Evolutionary conservation across 1,284 basidiomycete species (phyloP).

Genomic region (Marasmius fiardii): DNA sequence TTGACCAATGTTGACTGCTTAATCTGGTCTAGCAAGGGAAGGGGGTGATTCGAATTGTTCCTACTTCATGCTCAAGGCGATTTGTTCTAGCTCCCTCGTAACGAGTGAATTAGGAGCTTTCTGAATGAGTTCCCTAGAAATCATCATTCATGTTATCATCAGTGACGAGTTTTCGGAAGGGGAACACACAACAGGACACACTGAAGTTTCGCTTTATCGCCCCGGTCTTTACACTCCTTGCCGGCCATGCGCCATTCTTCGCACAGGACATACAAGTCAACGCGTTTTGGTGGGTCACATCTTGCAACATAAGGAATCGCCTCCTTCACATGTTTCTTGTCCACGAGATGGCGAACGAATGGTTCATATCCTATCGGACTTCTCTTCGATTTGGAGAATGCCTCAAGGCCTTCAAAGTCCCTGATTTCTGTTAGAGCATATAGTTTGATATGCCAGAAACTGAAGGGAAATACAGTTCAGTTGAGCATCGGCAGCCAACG

Average conservation of each 20-base stretch:
- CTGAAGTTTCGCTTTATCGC: slow-evolving; percentile 81
- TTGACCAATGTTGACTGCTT: no score
- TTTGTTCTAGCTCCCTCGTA: slow-evolving; percentile 72
- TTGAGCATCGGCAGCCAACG: background rate
- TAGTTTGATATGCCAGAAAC: slow-evolving; percentile 92
- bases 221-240: slow-evolving; percentile 82
- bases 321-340: slow-evolving; percentile 69
- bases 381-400: slow-evolving; percentile 80
- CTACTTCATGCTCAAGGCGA: slow-evolving; percentile 64
- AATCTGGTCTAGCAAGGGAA: no score
- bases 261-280: slow-evolving; percentile 85
- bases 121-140: slow-evolving; percentile 65
- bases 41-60: no score
- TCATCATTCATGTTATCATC: slow-evolving; percentile 1
- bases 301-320: slow-evolving; percentile 74
- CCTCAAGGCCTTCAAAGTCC: slow-evolving; percentile 84
- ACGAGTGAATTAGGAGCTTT: slow-evolving; percentile 78
- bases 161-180: slow-evolving; percentile 10
- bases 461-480: slow-evolving; percentile 26
- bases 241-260: slow-evolving; percentile 88
- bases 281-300: slow-evolving; percentile 80
- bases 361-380: slow-evolving; percentile 96
- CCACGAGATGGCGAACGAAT: slow-evolving; percentile 80
- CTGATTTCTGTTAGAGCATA: slow-evolving; percentile 73
- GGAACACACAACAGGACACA: slow-evolving; percentile 38